Evolutionary conservation across 148 eudicot genomes (phyloP), one percentile per base, ranked within the genome.

Genomic region (Diospyros lotus): DNA sequence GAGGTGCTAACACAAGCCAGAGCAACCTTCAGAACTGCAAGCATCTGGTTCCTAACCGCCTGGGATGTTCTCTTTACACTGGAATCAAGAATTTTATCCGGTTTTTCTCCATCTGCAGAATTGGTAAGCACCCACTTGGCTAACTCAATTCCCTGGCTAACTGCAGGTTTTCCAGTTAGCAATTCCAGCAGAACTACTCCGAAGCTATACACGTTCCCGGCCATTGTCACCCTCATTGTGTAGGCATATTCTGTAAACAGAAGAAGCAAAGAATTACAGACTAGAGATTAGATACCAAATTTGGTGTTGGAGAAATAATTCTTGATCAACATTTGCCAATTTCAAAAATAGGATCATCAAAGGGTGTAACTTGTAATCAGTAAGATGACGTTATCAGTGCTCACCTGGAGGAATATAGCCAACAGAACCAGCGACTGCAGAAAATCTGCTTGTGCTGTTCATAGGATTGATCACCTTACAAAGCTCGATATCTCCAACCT

Each of bases 381-480:
- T 53, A 53, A 69, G 4, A 55, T 7, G 55, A 15, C 62, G 73
- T 70, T 44, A 0, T 55, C 12, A n/a, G 42, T 10, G 73, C 10
- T 74, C 77, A 94, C 98, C 98, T 84, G 98, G 95, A 70, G 98
- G 98, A 63, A 91, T 83, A 63, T 91, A 94, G 75, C 98, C 98
- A 63, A 90, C 93, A 62, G 97, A 87, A 71, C 94, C 95, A 64
- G 93, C 91, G 73, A 94, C 80, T 64, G 94, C 83, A 10, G 98
- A 91, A 75, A 90, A 87, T 78, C 93, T 91, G 69, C 88, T 79
- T 4, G 87, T 87, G 80, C 86, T 86, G 73, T 86, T 91, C 9
- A 86, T 84, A 70, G 94, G 93, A 78, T 91, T 95, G 51, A 90
- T 90, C 70, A 94, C 90, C 84, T 91, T 94, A 65, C 84, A 90